phyloP scores from a whole-genome alignment of 176 grass and related monocot species.

The Cenchrus americanus region DNA sequence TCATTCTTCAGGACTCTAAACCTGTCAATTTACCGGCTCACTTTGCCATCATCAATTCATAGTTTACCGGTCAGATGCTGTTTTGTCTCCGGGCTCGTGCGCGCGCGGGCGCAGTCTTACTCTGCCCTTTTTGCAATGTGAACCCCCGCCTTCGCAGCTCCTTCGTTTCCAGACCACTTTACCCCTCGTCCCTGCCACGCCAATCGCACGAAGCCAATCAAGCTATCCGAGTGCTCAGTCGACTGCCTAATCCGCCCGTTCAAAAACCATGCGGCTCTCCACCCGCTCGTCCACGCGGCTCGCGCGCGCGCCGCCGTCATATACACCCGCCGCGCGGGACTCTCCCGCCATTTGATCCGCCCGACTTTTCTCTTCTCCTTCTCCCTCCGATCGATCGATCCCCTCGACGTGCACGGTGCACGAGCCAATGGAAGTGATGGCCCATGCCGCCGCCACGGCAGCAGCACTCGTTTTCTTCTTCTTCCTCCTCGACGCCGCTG shows the following conservation, averaged over 20 bases:
- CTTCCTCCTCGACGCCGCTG: not conserved
- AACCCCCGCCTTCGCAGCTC: conserved; percentile 36
- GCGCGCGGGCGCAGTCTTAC: not conserved
- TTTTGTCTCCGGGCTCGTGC: not conserved
- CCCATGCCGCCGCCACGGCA: not conserved
- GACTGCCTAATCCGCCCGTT: not conserved
- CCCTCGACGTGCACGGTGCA: too few relatives aligned
- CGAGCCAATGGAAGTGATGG: not conserved
- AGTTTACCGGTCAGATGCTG: not conserved
- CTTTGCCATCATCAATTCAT: not conserved
- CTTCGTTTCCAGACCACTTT: conserved; percentile 36
- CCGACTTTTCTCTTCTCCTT: not conserved
- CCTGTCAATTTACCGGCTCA: not conserved
- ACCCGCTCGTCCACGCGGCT: conserved; percentile 16
- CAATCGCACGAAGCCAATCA: not conserved
- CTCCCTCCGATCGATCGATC: too few relatives aligned
- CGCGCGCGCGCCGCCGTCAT: not conserved
- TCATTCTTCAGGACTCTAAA: too few relatives aligned
- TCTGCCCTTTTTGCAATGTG: not conserved
- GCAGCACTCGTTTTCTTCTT: conserved; percentile 5
- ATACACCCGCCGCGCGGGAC: not conserved
- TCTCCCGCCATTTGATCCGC: not conserved
- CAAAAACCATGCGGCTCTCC: conserved; percentile 33
- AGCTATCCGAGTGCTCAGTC: not conserved
- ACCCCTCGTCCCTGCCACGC: not conserved